These are phyloP conservation scores for Cotoneaster glaucophyllus DNA, from an alignment of 306 rosid species.

Conservation along the genomic window DNA sequence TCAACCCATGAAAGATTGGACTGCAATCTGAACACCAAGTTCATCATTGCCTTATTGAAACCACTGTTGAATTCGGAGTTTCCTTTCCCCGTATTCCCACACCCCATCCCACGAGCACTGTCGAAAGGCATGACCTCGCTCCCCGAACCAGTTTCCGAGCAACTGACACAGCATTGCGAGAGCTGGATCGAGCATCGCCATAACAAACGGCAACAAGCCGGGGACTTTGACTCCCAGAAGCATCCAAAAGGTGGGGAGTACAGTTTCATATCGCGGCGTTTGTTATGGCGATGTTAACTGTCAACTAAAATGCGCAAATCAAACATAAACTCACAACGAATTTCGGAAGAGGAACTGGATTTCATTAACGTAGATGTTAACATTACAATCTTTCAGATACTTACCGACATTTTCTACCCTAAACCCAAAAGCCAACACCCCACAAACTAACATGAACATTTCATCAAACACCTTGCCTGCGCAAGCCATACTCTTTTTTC, in stretches of 20 bases:
- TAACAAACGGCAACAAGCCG: background rate
- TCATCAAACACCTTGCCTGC: background rate
- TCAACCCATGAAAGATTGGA: conserved; percentile 38
- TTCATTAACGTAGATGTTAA: background rate
- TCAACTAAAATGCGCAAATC: no score
- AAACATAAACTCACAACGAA: background rate
- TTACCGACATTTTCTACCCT: background rate
- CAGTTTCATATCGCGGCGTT: no score
- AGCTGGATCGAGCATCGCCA: conserved; percentile 7
- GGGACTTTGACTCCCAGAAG: conserved; percentile 12
- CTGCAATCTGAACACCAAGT: conserved; percentile 29
- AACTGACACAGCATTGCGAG: conserved; percentile 13
- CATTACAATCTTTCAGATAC: background rate
- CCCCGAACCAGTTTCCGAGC: conserved; percentile 28
- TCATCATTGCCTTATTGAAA: conserved; percentile 38
- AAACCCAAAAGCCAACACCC: background rate
- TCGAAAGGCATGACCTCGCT: conserved; percentile 15
- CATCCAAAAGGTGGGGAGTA: no score
- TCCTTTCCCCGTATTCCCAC: conserved; percentile 23
- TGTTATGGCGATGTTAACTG: no score
- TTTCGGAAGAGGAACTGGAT: background rate
- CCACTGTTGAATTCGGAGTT: background rate
- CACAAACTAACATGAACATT: background rate
- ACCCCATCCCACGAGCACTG: conserved; percentile 22
- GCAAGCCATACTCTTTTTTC: background rate